These are phyloP conservation scores for Alternaria burnsii DNA, from an alignment of 2,329 filamentous ascomycete genomes.

Conservation along the genomic window DNA sequence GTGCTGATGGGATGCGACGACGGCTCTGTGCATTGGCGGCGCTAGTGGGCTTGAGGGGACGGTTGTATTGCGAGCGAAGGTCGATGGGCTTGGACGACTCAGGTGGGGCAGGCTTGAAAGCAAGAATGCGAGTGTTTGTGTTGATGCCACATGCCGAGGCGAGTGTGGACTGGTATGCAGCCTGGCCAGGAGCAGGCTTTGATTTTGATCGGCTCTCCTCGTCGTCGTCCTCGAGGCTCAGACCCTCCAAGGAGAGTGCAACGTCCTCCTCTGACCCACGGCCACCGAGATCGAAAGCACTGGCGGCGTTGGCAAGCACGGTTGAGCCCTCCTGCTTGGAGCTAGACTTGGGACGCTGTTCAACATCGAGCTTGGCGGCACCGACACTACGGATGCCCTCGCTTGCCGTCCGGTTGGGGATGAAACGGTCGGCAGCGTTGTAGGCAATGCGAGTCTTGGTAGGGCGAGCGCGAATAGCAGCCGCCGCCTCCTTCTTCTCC, in stretches of 20 bases:
- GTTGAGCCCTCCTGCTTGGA: slow-evolving; percentile 75
- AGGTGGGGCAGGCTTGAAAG: slow-evolving; percentile 97
- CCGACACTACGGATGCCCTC: slow-evolving; percentile 85
- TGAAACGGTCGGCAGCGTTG: slow-evolving; percentile 90
- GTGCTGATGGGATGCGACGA: slow-evolving; percentile 90
- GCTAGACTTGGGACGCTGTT: slow-evolving; percentile 71
- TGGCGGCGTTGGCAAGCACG: slow-evolving; percentile 77
- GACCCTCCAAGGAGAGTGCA: slow-evolving; percentile 76
- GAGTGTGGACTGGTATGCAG: slow-evolving; percentile 90
- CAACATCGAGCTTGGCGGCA: slow-evolving; percentile 78
- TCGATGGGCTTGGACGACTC: slow-evolving; percentile 99
- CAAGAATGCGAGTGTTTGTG: slow-evolving; percentile 92
- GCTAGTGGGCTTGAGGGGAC: slow-evolving; percentile 82
- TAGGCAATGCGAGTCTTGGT: slow-evolving; percentile 54
- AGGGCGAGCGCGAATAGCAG: slow-evolving; percentile 41
- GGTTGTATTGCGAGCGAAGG: slow-evolving; percentile 96
- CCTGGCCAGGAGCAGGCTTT: slow-evolving; percentile 84
- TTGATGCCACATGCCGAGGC: slow-evolving; percentile 91
- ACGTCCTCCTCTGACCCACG: slow-evolving; percentile 75
- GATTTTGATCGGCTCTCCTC: slow-evolving; percentile 69
- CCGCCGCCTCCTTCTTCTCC: slow-evolving; percentile 42
- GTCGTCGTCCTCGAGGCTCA: slow-evolving; percentile 79
- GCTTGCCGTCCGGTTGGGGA: slow-evolving; percentile 90
- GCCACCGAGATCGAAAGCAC: slow-evolving; percentile 69
- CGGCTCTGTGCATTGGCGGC: slow-evolving; percentile 84